These are phyloP conservation scores for Debaryomyces udenii DNA, from an alignment of 1,139 yeast species.

Conservation along the genomic window DNA sequence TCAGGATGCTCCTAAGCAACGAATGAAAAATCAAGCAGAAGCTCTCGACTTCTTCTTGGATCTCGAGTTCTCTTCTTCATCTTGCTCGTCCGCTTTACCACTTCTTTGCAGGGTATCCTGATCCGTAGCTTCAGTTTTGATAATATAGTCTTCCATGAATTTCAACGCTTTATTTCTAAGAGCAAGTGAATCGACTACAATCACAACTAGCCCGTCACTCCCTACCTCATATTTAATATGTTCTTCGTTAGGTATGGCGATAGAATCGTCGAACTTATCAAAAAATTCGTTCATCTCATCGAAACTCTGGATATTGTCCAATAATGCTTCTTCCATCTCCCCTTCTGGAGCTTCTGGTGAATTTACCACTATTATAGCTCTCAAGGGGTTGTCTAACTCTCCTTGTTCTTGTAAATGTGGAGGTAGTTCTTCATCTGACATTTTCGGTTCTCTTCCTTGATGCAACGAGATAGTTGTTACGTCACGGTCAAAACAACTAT, in stretches of 20 bases:
- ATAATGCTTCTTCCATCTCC: slow-evolving; percentile 54
- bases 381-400: slow-evolving; percentile 47
- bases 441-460: slow-evolving; percentile 12
- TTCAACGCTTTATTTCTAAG: slow-evolving; percentile 35
- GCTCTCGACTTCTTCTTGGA: slow-evolving; percentile 8
- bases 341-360: slow-evolving; percentile 43
- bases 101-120: slow-evolving; percentile 6
- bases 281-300: slow-evolving; percentile 60
- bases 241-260: slow-evolving; percentile 69
- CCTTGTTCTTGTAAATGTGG: slow-evolving; percentile 23
- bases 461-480: not conserved
- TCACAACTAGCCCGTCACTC: slow-evolving; percentile 68
- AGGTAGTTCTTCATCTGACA: slow-evolving; percentile 23
- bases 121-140: slow-evolving; percentile 12
- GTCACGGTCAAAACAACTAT: too few species aligned
- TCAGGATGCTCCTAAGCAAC: too few species aligned
- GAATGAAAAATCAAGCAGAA: not conserved
- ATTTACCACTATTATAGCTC: slow-evolving; percentile 44
- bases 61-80: slow-evolving; percentile 12
- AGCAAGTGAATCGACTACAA: slow-evolving; percentile 48
- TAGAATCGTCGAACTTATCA: slow-evolving; percentile 59
- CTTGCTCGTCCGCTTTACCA: slow-evolving; percentile 7
- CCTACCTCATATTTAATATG: slow-evolving; percentile 72
- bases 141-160: slow-evolving; percentile 40
- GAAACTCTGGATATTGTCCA: slow-evolving; percentile 49